Evolutionary conservation across 129 eudicot genomes (phyloP).

Genomic region (Ambrosia trifida): DNA sequence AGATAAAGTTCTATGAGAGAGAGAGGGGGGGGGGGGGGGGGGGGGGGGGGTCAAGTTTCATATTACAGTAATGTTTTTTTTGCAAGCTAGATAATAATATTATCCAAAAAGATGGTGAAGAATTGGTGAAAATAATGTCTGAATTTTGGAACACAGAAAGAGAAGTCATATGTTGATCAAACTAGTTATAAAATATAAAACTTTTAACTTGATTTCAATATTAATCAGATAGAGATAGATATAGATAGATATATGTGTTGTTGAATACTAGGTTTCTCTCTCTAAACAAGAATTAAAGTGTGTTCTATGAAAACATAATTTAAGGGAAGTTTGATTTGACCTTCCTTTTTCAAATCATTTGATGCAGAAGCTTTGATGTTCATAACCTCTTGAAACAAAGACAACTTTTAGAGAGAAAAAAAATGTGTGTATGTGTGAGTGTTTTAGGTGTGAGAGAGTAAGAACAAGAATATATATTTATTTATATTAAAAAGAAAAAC

Average conservation of each 20-base stretch:
- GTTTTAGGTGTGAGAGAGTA: conserved; percentile 20
- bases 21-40: not conserved
- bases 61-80: not conserved
- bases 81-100: not conserved
- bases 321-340: conserved; percentile 52
- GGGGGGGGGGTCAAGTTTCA: not conserved
- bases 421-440: conserved; percentile 31
- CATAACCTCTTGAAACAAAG: conserved; percentile 25
- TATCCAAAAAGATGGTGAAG: not conserved
- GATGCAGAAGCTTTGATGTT: conserved; percentile 57
- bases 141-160: conserved; percentile 35
- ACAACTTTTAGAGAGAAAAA: conserved; percentile 39
- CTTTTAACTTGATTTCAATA: not conserved
- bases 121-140: conserved; percentile 9
- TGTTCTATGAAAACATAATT: conserved; percentile 23
- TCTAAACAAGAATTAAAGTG: conserved; percentile 9
- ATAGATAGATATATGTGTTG: not conserved
- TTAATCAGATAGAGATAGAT: conserved; percentile 15
- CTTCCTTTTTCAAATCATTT: conserved; percentile 61
- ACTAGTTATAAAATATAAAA: not conserved
- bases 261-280: conserved; percentile 11
- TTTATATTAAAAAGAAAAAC: not conserved
- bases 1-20: conserved; percentile 16
- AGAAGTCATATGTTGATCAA: conserved; percentile 26
- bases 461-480: not conserved